These are phyloP conservation scores for Afroboletus lepidellus DNA, from an alignment of 1,284 basidiomycete genomes.

Conservation along the genomic window DNA sequence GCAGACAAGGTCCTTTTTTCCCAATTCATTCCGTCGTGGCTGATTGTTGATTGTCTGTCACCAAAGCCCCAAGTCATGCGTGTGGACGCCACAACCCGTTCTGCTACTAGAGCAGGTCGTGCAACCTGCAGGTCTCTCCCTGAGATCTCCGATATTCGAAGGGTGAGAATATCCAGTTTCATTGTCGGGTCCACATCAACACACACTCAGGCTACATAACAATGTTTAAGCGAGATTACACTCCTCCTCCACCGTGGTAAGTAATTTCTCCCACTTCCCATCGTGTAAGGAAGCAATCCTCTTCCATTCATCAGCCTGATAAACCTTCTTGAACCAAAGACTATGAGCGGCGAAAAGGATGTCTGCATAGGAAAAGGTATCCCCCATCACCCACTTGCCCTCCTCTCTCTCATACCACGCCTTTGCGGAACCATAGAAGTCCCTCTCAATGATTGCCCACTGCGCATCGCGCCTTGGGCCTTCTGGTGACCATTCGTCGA, in stretches of 20 bases:
- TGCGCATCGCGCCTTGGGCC: constrained; percentile 25
- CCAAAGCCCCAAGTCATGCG: too few species aligned
- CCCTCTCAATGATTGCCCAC: constrained; percentile 18
- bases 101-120: too few species aligned
- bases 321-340: constrained; percentile 19
- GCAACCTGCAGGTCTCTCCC: too few species aligned
- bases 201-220: too few species aligned
- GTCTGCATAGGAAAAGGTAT: constrained; percentile 32
- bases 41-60: too few species aligned
- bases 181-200: too few species aligned
- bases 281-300: constrained; percentile 21
- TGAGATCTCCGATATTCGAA: too few species aligned
- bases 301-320: constrained; percentile 26
- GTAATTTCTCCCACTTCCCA: constrained; percentile 24
- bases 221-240: constrained; percentile 20
- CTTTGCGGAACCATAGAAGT: constrained; percentile 9
- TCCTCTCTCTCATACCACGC: constrained; percentile 18
- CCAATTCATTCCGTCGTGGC: too few species aligned
- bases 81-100: too few species aligned
- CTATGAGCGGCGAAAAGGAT: constrained; percentile 19
- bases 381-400: constrained; percentile 29
- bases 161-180: too few species aligned
- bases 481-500: constrained; percentile 27
- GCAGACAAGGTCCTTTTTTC: too few species aligned
- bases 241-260: constrained; percentile 22